Conservation (phyloP, 2,329 filamentous ascomycete species). For the Microsporum audouinii region DNA sequence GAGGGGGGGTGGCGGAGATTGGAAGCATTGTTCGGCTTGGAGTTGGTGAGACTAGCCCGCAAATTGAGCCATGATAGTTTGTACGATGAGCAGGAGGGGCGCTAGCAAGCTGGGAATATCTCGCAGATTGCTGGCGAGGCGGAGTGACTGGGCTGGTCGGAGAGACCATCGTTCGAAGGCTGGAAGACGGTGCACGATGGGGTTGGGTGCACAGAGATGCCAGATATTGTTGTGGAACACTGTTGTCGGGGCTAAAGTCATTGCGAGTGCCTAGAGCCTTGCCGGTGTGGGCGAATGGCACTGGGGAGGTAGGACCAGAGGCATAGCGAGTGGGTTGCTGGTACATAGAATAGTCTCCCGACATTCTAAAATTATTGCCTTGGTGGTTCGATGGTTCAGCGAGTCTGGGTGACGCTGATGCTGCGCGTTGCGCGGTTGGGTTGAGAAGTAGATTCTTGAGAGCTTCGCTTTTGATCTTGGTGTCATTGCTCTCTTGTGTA, state of each 20-base stretch:
- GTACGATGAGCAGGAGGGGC: slow-evolving; percentile 16
- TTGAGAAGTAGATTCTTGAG: slow-evolving; percentile 38
- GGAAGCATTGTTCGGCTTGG: slow-evolving; percentile 14
- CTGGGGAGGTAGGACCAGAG: background rate
- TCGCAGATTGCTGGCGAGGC: slow-evolving; percentile 9
- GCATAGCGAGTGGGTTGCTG: background rate
- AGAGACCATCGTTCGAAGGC: slow-evolving; percentile 24
- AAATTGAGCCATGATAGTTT: slow-evolving; percentile 12
- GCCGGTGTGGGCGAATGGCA: background rate
- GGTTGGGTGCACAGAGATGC: slow-evolving; percentile 17
- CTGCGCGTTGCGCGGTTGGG: slow-evolving; percentile 28
- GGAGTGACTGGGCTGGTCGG: slow-evolving; percentile 15
- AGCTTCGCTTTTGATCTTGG: slow-evolving; percentile 34
- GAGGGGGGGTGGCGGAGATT: background rate
- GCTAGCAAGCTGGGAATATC: slow-evolving; percentile 17
- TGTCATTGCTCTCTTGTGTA: slow-evolving; percentile 29
- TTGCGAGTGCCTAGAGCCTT: background rate
- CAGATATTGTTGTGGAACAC: slow-evolving; percentile 17
- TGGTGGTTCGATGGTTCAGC: background rate
- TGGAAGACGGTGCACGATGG: slow-evolving; percentile 22
- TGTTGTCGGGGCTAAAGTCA: slow-evolving; percentile 10
- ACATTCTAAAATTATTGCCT: background rate
- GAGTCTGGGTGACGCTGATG: slow-evolving; percentile 22
- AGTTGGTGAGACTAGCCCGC: slow-evolving; percentile 7
- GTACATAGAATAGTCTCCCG: background rate